Conservation (phyloP, 257 asterid genomes). For the Solanum gracilifrons region DNA sequence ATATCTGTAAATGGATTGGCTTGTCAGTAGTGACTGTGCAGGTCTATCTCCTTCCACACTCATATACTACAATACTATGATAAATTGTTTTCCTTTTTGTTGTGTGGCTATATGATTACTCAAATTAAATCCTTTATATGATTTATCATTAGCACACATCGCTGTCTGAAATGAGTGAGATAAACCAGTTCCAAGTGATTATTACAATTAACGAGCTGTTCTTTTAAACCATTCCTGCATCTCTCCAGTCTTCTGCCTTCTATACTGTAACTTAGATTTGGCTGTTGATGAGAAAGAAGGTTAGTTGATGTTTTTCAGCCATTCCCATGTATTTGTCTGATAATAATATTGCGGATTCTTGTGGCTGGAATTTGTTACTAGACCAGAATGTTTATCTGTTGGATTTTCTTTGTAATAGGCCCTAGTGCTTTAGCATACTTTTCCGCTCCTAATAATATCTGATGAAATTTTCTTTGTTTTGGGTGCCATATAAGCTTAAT, state of each 20-base stretch:
- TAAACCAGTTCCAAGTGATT: not conserved
- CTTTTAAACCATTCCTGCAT: not conserved
- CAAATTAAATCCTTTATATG: not conserved
- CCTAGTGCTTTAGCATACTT: not conserved
- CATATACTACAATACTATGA: not conserved
- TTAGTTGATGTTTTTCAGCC: not conserved
- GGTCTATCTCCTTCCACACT: conserved; percentile 30
- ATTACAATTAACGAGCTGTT: not conserved
- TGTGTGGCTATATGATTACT: not conserved
- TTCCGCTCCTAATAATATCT: not conserved
- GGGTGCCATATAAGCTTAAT: not conserved
- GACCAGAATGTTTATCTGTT: not conserved
- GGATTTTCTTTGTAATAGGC: not conserved
- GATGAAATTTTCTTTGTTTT: not conserved
- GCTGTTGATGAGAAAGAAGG: not conserved
- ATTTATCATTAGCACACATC: not conserved
- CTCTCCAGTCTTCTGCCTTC: not conserved
- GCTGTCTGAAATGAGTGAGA: not conserved
- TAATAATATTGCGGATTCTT: not conserved
- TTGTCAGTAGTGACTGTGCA: conserved; percentile 60
- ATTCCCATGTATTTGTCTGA: not conserved
- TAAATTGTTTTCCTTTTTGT: not conserved
- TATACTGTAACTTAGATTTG: not conserved
- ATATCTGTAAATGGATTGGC: conserved; percentile 75
- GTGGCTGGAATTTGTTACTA: not conserved